phyloP scores from a whole-genome alignment of 208 protist species.

The Paratrypanosoma confusum region DNA sequence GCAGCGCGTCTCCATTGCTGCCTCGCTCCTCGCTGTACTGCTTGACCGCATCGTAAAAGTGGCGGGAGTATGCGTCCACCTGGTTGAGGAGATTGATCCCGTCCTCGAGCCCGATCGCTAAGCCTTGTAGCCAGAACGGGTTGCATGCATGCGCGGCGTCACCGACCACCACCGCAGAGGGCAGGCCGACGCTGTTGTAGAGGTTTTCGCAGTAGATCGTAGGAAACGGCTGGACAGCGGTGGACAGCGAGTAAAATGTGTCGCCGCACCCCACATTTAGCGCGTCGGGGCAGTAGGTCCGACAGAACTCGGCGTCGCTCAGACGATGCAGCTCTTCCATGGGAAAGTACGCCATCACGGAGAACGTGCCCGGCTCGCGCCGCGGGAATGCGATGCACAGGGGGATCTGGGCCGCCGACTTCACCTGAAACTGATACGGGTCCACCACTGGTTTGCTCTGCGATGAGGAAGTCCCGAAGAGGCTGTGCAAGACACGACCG shows the following conservation, averaged over 20 bases:
- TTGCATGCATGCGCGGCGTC: slow-evolving; percentile 74
- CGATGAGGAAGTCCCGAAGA: neutral
- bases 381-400: slow-evolving; percentile 68
- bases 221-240: slow-evolving; percentile 22
- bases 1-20: slow-evolving; percentile 64
- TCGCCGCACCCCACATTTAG: slow-evolving; percentile 6
- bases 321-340: slow-evolving; percentile 33
- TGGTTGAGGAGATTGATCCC: slow-evolving; percentile 63
- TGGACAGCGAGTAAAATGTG: slow-evolving; percentile 15
- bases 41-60: slow-evolving; percentile 82
- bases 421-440: slow-evolving; percentile 29
- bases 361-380: slow-evolving; percentile 38
- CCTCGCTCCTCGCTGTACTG: slow-evolving; percentile 83
- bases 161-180: slow-evolving; percentile 69
- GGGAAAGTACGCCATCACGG: slow-evolving; percentile 76
- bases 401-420: slow-evolving; percentile 41
- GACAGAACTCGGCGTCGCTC: slow-evolving; percentile 28
- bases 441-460: slow-evolving; percentile 15
- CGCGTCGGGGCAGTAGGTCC: slow-evolving; percentile 24
- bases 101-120: slow-evolving; percentile 78
- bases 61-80: slow-evolving; percentile 71
- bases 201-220: slow-evolving; percentile 82
- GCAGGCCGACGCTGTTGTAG: slow-evolving; percentile 76
- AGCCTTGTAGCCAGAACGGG: slow-evolving; percentile 77
- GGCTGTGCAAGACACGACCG: too few species aligned